Evolutionary conservation across 345 rosid genomes (phyloP).

Genomic region (Aquilaria sinensis): DNA sequence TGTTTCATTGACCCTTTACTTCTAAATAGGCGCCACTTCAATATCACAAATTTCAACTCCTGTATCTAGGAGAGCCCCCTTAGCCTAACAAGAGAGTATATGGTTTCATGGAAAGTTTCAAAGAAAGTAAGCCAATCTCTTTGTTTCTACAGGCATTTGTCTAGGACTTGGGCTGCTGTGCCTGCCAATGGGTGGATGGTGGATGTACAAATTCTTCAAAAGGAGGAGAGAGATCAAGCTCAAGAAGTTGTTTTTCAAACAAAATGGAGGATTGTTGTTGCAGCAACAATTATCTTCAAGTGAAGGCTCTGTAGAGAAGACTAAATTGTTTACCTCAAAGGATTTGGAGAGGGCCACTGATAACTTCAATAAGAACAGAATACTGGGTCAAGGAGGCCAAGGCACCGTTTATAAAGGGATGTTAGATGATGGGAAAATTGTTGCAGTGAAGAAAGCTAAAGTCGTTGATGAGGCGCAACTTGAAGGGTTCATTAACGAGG

Average conservation of each 20-base stretch:
- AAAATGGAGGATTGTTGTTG: neutral
- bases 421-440: conserved; percentile 7
- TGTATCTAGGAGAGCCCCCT: neutral
- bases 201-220: conserved; percentile 1
- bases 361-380: conserved; percentile 4
- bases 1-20: too few relatives aligned
- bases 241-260: neutral
- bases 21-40: too few relatives aligned
- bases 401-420: conserved; percentile 13
- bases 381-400: conserved; percentile 11
- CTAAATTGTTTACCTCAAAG: conserved; percentile 5
- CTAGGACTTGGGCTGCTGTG: neutral
- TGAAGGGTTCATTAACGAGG: conserved; percentile 21
- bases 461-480: conserved; percentile 9
- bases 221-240: conserved; percentile 1
- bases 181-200: neutral
- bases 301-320: neutral
- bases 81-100: neutral
- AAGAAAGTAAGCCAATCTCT: neutral
- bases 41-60: too few relatives aligned
- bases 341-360: conserved; percentile 10
- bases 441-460: conserved; percentile 18
- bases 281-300: conserved; percentile 3
- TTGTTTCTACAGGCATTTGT: neutral
- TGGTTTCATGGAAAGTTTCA: neutral